Evolutionary conservation across 129 eudicot genomes (phyloP).

Genomic region (Centaurea solstitialis): DNA sequence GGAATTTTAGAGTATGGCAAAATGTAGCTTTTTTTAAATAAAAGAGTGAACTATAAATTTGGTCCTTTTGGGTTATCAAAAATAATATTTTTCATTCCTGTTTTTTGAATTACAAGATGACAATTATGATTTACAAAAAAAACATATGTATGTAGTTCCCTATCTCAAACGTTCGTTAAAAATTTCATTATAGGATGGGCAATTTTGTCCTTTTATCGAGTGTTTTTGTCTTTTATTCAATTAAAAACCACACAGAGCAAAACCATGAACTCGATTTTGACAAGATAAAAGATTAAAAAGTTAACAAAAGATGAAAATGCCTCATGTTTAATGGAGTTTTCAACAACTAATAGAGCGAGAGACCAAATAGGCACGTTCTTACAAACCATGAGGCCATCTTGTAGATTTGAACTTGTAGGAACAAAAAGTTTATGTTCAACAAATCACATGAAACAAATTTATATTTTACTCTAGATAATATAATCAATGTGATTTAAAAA

Average conservation of each 20-base stretch:
- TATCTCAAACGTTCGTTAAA: background rate
- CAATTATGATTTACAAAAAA: background rate
- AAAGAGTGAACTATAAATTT: background rate
- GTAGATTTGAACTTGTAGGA: background rate
- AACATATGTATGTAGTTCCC: background rate
- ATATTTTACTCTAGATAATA: background rate
- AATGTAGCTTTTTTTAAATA: background rate
- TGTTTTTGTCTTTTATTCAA: background rate
- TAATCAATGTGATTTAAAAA: background rate
- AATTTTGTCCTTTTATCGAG: background rate
- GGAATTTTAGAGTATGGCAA: background rate
- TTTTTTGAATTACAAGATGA: background rate
- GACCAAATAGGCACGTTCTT: background rate
- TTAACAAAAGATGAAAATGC: background rate
- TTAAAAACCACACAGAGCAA: background rate
- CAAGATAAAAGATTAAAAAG: background rate
- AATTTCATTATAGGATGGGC: background rate
- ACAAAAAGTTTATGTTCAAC: background rate
- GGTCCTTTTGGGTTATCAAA: background rate
- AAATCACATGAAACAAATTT: background rate
- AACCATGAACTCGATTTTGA: background rate
- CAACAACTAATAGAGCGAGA: background rate
- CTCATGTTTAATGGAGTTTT: background rate
- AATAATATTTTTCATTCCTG: background rate
- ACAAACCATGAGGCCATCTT: background rate